Evolutionary conservation across 2,329 filamentous ascomycete species (phyloP), one percentile per base, ranked within the genome.

Genomic region (Pseudogymnoascus sp.): DNA sequence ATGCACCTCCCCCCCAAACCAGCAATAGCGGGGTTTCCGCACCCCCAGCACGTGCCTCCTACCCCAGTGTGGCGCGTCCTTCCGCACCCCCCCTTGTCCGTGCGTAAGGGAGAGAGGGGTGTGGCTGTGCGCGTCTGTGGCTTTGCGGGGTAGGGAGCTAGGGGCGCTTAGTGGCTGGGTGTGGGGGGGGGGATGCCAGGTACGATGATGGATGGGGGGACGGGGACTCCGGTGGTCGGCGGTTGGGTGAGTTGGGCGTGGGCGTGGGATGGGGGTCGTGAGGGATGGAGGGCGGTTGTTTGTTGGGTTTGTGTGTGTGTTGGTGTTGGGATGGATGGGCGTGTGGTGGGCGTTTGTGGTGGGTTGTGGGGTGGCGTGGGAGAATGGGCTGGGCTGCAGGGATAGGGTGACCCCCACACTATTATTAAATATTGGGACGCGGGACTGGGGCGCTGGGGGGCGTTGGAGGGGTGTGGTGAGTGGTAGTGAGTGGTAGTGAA

Each of bases 381-480:
- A 52, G 45, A 31, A 52, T 29, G 25, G 45, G 45, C 45, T 25
- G 31, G 45, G 31, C 27, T 52, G 25, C 45, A 52, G 45, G 45
- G 45, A n/a, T 52, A n/a, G 13, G n/a, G 25, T 13, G 40, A 52
- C 45, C 45, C 45, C 45, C 45, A 52, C 45, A 52, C 45, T 52
- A 52, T 52, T 52, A 52, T 52, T 52, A 52, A 52, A 52, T 52
- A 52, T 52, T 52, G 45, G 45, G 45, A 52, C 45, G 45, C 45
- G 45, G 45, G 45, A 52, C 45, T 52, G 45, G 45, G 45, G 45
- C 42, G 25, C 5, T 18, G 9, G 18, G 9, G 39, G 40, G 40
- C 5, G 9, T 4, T 12, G 18, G 12, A 13, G 42, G 42, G 21
- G 42, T 48, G n/a, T n/a, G n/a, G n/a, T n/a, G n/a, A n/a, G n/a